phyloP scores from a whole-genome alignment of 1,139 yeast genomes.

The Geotrichum siamense region DNA sequence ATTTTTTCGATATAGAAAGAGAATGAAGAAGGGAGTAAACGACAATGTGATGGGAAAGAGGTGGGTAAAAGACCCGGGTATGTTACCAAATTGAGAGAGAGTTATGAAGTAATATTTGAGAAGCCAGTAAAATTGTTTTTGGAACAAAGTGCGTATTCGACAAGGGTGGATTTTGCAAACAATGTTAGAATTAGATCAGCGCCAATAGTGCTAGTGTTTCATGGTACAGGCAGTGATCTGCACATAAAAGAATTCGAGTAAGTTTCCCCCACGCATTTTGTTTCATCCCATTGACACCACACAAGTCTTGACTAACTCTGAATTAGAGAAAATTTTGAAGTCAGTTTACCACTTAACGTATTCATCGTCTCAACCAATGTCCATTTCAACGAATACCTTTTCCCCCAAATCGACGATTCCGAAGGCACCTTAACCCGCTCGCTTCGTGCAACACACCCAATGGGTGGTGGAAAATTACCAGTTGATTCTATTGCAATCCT shows the following conservation, averaged over 20 bases:
- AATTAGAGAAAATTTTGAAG: neutral
- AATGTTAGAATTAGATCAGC: neutral
- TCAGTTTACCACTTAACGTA: neutral
- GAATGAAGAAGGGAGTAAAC: no score
- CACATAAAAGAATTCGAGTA: slow-evolving; percentile 15
- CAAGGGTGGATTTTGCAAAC: neutral
- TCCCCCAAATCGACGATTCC: slow-evolving; percentile 9
- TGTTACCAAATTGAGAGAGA: no score
- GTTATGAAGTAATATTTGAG: no score
- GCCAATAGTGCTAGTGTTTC: slow-evolving; percentile 11
- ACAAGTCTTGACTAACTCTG: no score
- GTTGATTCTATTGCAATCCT: slow-evolving; percentile 14
- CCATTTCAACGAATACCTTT: slow-evolving; percentile 3
- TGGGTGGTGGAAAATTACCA: slow-evolving; percentile 15
- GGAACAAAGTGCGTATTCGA: neutral
- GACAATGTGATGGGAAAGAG: no score
- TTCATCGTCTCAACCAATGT: neutral
- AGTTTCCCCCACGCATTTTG: slow-evolving; percentile 1
- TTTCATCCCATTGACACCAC: neutral
- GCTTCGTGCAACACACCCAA: slow-evolving; percentile 13
- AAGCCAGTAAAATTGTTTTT: neutral
- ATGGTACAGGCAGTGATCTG: slow-evolving; percentile 7
- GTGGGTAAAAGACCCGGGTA: no score
- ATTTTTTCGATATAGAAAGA: no score
- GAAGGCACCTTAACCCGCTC: slow-evolving; percentile 6